Evolutionary conservation across 2,329 filamentous ascomycete species (phyloP).

Genomic region (Dactylonectria estremocensis): DNA sequence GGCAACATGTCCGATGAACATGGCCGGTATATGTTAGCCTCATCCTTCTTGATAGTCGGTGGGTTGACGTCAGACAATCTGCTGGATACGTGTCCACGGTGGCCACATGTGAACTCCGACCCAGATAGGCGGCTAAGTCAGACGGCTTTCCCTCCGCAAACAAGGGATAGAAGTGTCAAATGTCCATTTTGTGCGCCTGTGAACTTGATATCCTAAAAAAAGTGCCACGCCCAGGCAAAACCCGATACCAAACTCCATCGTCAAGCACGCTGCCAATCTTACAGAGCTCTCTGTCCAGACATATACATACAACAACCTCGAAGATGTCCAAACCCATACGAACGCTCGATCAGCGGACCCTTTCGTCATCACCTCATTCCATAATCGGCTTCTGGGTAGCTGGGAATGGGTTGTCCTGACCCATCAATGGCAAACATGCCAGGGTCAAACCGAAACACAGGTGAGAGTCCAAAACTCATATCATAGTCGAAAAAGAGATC

Average conservation of each 20-base stretch:
- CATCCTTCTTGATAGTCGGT: not conserved
- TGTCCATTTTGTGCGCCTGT: constrained; percentile 21
- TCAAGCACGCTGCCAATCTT: constrained; percentile 2
- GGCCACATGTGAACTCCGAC: constrained; percentile 2
- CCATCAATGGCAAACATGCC: constrained; percentile 46
- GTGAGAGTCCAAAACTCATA: constrained; percentile 49
- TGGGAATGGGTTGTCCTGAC: constrained; percentile 42
- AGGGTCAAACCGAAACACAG: constrained; percentile 48
- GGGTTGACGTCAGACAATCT: constrained; percentile 12
- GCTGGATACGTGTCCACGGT: constrained; percentile 9
- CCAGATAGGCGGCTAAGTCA: not conserved
- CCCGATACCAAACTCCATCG: constrained; percentile 6
- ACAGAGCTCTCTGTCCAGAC: constrained; percentile 1
- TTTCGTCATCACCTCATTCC: constrained; percentile 37
- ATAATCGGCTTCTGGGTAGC: constrained; percentile 45
- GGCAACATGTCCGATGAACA: constrained; percentile 20
- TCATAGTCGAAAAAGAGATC: constrained; percentile 50
- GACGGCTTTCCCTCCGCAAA: constrained; percentile 36
- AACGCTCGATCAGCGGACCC: not conserved
- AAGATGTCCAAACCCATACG: not conserved
- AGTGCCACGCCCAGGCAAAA: constrained; percentile 1
- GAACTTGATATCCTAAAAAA: constrained; percentile 12
- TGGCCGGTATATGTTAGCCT: not conserved
- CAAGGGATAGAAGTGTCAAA: constrained; percentile 12
- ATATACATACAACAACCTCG: not conserved